Conservation (phyloP, 2,329 filamentous ascomycete species). For the Blastomyces silverae region DNA sequence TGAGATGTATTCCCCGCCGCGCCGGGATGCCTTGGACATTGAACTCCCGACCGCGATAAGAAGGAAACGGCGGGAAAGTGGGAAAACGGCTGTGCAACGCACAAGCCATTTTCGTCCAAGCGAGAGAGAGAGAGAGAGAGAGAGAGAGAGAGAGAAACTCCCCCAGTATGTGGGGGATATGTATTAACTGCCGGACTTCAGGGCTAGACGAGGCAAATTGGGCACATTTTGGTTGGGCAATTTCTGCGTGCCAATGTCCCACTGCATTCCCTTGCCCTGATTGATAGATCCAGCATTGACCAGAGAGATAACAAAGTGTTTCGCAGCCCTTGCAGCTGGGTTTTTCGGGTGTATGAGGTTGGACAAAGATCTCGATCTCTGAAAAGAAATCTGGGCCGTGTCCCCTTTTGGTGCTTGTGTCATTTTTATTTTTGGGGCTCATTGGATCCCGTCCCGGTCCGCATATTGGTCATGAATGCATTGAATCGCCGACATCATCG, state of each 20-base stretch:
- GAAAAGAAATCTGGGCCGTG: background rate
- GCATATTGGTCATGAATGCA: background rate
- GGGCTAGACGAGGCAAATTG: background rate
- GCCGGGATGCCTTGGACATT: background rate
- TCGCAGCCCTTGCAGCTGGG: background rate
- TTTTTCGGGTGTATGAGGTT: background rate
- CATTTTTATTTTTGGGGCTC: background rate
- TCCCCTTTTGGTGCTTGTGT: too few relatives aligned
- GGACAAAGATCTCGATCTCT: background rate
- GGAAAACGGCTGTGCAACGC: conserved; percentile 1
- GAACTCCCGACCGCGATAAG: background rate
- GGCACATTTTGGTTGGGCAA: background rate
- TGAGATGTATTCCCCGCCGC: background rate
- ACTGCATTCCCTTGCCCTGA: conserved; percentile 3
- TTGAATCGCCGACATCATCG: background rate
- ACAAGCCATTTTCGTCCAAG: background rate
- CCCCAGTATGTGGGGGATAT: background rate
- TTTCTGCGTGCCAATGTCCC: conserved; percentile 1
- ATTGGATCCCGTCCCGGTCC: background rate
- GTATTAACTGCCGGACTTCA: background rate
- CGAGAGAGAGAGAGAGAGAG: background rate
- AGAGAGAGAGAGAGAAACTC: background rate
- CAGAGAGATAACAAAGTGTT: conserved; percentile 2
- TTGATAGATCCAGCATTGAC: conserved; percentile 6
- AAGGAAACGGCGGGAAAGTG: background rate